Conservation (phyloP, 208 protist genomes). For the Trypanosoma vivax region DNA sequence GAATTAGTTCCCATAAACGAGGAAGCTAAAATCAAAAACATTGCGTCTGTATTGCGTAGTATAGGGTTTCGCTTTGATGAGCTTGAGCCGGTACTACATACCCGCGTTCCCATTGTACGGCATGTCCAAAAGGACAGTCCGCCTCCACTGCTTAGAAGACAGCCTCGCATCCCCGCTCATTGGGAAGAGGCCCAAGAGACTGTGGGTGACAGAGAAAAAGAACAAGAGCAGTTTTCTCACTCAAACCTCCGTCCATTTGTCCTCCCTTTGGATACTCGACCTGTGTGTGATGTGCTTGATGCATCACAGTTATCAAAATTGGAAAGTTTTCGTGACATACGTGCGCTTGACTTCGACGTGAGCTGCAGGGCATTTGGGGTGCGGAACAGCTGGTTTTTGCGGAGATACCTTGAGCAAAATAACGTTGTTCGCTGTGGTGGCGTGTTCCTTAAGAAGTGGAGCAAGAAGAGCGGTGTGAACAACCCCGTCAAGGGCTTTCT, state of each 20-base stretch:
- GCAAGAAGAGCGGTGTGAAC: conserved; percentile 67
- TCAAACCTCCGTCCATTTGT: too few species aligned
- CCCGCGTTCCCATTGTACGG: conserved; percentile 67
- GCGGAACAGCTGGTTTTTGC: conserved; percentile 80
- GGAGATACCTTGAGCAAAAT: conserved; percentile 45
- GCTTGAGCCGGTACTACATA: conserved; percentile 38
- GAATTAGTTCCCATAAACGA: conserved; percentile 14
- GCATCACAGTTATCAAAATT: too few species aligned
- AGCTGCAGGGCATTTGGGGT: conserved; percentile 55
- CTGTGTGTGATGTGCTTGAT: too few species aligned
- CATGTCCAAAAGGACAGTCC: conserved; percentile 18
- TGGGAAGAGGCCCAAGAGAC: too few species aligned
- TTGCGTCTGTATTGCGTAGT: conserved; percentile 28
- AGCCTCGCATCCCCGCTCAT: too few species aligned
- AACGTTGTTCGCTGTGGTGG: conserved; percentile 50
- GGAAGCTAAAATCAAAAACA: conserved; percentile 8
- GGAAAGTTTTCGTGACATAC: conserved; percentile 76
- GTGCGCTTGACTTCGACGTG: conserved; percentile 77
- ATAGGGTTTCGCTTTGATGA: conserved; percentile 61
- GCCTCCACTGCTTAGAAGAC: background rate
- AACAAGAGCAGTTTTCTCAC: background rate
- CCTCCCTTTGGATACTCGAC: too few species aligned
- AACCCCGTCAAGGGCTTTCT: conserved; percentile 67
- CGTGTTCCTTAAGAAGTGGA: conserved; percentile 76
- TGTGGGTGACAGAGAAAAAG: too few species aligned